These are phyloP conservation scores for Sarocladium oryzae DNA, from an alignment of 2,329 filamentous ascomycete genomes.

Conservation along the genomic window DNA sequence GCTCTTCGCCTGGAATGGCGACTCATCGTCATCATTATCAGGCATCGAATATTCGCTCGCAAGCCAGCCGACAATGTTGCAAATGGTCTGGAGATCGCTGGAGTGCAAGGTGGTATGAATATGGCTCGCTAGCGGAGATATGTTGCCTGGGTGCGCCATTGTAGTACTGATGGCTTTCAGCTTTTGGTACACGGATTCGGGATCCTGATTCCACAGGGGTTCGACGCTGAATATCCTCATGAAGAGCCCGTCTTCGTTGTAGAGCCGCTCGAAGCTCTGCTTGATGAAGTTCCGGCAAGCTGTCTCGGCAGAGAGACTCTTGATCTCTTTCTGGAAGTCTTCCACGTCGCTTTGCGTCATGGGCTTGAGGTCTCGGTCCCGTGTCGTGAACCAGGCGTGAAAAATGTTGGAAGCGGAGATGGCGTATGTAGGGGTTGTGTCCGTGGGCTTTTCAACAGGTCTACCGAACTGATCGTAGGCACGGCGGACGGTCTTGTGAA, in stretches of 20 bases:
- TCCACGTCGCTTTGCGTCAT: conserved; percentile 49
- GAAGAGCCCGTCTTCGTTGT: conserved; percentile 48
- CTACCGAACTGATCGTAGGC: conserved; percentile 48
- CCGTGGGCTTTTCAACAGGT: conserved; percentile 33
- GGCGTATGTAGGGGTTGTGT: conserved; percentile 33
- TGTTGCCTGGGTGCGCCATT: conserved; percentile 47
- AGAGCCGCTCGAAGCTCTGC: conserved; percentile 52
- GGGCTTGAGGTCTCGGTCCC: conserved; percentile 47
- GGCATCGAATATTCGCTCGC: conserved; percentile 50
- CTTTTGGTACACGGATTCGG: conserved; percentile 43
- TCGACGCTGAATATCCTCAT: conserved; percentile 50
- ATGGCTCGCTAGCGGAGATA: conserved; percentile 43
- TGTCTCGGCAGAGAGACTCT: conserved; percentile 43
- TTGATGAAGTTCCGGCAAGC: conserved; percentile 53
- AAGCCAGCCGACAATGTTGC: conserved; percentile 51
- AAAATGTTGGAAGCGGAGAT: conserved; percentile 50
- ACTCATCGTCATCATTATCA: conserved; percentile 53
- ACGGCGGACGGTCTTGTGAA: conserved; percentile 43
- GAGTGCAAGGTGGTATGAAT: conserved; percentile 43
- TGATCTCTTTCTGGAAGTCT: conserved; percentile 46
- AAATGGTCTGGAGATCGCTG: conserved; percentile 42
- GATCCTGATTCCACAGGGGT: conserved; percentile 42
- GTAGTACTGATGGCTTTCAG: conserved; percentile 44
- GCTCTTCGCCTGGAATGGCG: conserved; percentile 45
- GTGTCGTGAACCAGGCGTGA: conserved; percentile 43